Percentiles rank a stretch among this genome's conserved stretches.
Conservation (phyloP, 345 rosid genomes). For the Firmiana major region DNA sequence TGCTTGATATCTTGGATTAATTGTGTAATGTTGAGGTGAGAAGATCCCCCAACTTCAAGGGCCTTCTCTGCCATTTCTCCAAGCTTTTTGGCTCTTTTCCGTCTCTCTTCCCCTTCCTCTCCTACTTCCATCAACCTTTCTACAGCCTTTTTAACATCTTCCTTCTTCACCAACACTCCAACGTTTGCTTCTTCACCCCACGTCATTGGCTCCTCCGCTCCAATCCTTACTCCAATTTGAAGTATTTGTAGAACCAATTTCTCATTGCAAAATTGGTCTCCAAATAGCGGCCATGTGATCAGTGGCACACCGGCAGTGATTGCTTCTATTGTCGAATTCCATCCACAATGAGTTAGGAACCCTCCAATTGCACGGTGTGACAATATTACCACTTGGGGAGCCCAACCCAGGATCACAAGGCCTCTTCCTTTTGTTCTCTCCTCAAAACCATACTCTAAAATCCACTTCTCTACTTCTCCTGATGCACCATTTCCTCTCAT, state of each 20-base stretch:
- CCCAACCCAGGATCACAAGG: neutral
- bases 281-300: neutral
- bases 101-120: conserved; percentile 20
- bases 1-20: conserved; percentile 25
- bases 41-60: conserved; percentile 31
- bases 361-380: neutral
- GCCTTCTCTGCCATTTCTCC: conserved; percentile 24
- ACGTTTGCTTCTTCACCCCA: neutral
- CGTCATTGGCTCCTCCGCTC: neutral
- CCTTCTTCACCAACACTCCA: neutral
- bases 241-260: neutral
- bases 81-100: conserved; percentile 25
- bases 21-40: conserved; percentile 14
- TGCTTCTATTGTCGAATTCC: neutral
- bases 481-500: neutral
- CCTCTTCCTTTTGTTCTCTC: neutral
- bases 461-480: neutral
- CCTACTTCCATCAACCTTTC: conserved; percentile 26
- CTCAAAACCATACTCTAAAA: neutral
- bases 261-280: neutral
- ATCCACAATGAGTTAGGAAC: neutral
- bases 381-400: neutral
- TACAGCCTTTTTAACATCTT: conserved; percentile 1
- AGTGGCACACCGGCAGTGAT: neutral
- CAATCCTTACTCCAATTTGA: neutral